Evolutionary conservation across 177 flowering plant species (phyloP), one percentile per base, ranked within the genome.

Genomic region (Vitis hybrid): DNA sequence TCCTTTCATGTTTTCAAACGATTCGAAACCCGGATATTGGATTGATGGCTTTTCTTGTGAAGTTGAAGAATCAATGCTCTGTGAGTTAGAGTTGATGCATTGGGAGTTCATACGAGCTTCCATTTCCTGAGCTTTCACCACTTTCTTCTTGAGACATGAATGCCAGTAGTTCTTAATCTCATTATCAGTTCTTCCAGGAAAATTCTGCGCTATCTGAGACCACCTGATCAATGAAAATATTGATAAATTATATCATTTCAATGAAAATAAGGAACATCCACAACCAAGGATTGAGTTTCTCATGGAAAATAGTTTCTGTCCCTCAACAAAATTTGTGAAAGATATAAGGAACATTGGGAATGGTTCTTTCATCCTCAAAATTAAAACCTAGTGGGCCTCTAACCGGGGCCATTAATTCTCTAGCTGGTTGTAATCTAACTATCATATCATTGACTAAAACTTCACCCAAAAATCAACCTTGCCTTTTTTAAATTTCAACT

Each of bases 91-190:
- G 15, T 67, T 75, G 10, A 57, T 49, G 18, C 7, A 51, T 55
- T 67, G 69, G 9, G 63, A 51, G 66, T 71, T 60, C 5, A 10
- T 67, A 3, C 57, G 73, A 69, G 51, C 33, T 69, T 79, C 79
- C 16, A 55, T 51, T 20, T 68, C 80, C 66, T 80, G 81, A 16
- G 56, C 63, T 69, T 80, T 82, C 13, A 69, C 56, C 5, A 77
- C 67, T 73, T 76, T 89, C 76, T 90, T 94, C 86, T 89, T 94
- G 57, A 94, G 74, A 71, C 88, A 76, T 16, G 98, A 88, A 77
- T 94, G 90, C 97, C 97, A 94, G 66, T 84, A 78, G 76, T 94
- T 94, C 80, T 94, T 94, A 26, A 94, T 89, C 84, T 94, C 97
- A 64, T 92, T 94, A 55, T 94, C 98, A 1, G 98, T 92, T 68